Evolutionary conservation across 1,139 yeast genomes (phyloP), one percentile per base, ranked within the genome.

Genomic region (Geotrichum siamense): DNA sequence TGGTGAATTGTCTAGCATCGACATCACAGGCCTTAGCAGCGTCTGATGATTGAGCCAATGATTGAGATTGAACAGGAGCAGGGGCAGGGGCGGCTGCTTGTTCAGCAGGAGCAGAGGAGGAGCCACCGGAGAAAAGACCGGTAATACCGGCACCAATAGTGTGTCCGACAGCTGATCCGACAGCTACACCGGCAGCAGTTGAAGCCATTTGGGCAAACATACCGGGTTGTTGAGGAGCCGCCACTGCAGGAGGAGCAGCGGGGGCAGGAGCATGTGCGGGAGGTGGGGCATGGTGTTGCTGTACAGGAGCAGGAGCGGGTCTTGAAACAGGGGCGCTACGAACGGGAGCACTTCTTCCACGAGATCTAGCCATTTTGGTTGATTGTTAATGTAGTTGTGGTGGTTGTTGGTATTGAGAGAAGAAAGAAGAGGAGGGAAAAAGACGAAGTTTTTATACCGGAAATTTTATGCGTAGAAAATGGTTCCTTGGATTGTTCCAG

Each of bases 161-260:
- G 73, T 91, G 98, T 50, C 98, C 98, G 49, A 89, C 79, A 52
- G 97, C 81, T 47, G 96, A 84, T 59, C 98, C 98, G 48, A 91
- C 96, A 43, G 97, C 98, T 30, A 91, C 98, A 77, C 98, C 98
- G 44, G 97, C 98, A 49, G 98, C 98, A 45, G 98, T 91, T 37
- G 94, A 75, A 26, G 97, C 97, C 97, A 91, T 91, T 69, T 91
- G 95, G 49, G 93, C 84, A 61, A 91, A 89, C 63, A 91, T 62
- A 56, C 97, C 96, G 43, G 98, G 97, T 63, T 78, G 84, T 62
- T 70, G 75, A 44, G 74, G 72, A 49, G 68, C 75, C 43, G 70
- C 69, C 29, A 62, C 63, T 29, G 63, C 60, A 26, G 69, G 62
- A 47, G 68, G 68, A 50, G 55, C 52, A 29, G 56, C 52, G 41